phyloP scores from a whole-genome alignment of 805 yeast genomes.

The Scheffersomyces amazonensis region DNA sequence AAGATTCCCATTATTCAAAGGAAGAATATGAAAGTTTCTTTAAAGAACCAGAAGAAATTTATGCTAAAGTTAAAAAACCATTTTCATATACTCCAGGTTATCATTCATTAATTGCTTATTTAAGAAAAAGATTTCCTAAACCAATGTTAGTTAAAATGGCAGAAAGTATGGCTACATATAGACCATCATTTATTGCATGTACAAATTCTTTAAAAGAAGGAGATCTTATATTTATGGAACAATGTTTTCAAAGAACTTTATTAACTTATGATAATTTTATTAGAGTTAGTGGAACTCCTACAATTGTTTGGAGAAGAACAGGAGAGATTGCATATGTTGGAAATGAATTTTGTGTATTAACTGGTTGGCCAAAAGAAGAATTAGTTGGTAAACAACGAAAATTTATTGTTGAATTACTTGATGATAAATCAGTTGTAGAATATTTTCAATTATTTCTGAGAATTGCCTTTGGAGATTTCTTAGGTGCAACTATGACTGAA shows the following conservation, averaged over 20 bases:
- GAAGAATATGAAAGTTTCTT: conserved; percentile 18
- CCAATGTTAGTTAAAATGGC: conserved; percentile 77
- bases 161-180: conserved; percentile 80
- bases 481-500: conserved; percentile 81
- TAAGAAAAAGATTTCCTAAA: conserved; percentile 67
- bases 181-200: conserved; percentile 92
- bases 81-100: conserved; percentile 90
- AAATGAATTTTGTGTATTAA: conserved; percentile 84
- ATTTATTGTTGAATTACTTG: conserved; percentile 80
- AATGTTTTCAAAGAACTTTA: conserved; percentile 89
- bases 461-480: conserved; percentile 86
- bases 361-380: conserved; percentile 84
- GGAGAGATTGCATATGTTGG: conserved; percentile 95
- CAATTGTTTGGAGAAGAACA: conserved; percentile 92
- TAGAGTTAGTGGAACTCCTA: conserved; percentile 85
- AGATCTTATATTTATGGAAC: conserved; percentile 92
- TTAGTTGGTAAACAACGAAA: conserved; percentile 57
- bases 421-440: conserved; percentile 80
- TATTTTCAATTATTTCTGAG: conserved; percentile 83
- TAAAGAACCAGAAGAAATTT: conserved; percentile 75
- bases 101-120: conserved; percentile 73
- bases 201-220: conserved; percentile 85
- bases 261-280: conserved; percentile 86
- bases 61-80: conserved; percentile 70
- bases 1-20: conserved; percentile 21